Evolutionary conservation across 371 early-diverging fungal species (phyloP).

Genomic region (Antonospora locustae): DNA sequence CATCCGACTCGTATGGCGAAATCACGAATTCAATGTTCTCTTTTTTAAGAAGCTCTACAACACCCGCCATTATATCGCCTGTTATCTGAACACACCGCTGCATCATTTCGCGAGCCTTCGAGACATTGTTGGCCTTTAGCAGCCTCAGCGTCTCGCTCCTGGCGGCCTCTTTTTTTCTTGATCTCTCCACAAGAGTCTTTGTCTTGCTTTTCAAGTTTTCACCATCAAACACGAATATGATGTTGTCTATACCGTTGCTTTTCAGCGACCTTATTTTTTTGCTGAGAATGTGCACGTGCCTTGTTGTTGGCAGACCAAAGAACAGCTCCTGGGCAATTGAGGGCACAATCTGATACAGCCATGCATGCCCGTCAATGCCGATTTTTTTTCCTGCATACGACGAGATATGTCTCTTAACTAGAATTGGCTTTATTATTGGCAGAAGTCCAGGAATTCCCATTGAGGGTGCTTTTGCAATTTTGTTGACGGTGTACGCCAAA

Average conservation of each 20-base stretch:
- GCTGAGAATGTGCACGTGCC: conserved; percentile 34
- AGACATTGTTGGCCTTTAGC: conserved; percentile 56
- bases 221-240: conserved; percentile 83
- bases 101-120: conserved; percentile 1
- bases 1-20: conserved; percentile 94
- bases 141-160: conserved; percentile 56
- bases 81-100: conserved; percentile 58
- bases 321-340: conserved; percentile 45
- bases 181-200: conserved; percentile 40
- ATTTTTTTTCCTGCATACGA: conserved; percentile 32
- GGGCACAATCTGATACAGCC: conserved; percentile 49
- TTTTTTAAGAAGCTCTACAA: conserved; percentile 58
- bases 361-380: conserved; percentile 54
- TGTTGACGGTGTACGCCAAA: no score
- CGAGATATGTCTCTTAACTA: conserved; percentile 29
- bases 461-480: no score
- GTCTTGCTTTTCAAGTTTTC: no score
- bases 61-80: conserved; percentile 59
- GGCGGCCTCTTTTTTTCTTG: conserved; percentile 14
- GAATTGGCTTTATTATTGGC: conserved; percentile 46
- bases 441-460: conserved; percentile 56
- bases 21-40: conserved; percentile 65
- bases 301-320: conserved; percentile 16
- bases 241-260: conserved; percentile 58
- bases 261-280: conserved; percentile 36